These are phyloP conservation scores for Zymoseptoria tritici DNA, from an alignment of 2,329 filamentous ascomycete genomes.

Conservation along the genomic window DNA sequence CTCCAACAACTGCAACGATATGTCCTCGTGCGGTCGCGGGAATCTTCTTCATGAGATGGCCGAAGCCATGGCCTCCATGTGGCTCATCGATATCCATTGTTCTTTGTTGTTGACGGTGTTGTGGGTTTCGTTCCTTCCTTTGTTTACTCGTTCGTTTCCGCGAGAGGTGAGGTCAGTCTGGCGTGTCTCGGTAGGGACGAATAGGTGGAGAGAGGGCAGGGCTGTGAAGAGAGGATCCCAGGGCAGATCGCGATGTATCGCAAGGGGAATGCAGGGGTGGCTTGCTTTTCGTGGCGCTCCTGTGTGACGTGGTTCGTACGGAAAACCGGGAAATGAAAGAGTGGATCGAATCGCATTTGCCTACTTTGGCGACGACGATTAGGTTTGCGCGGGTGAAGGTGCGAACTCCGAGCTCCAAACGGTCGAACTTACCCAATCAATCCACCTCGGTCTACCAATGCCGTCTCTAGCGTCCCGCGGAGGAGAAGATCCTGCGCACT, in stretches of 20 bases:
- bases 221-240: background rate
- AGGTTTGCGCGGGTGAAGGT: background rate
- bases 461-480: background rate
- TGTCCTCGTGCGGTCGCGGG: constrained; percentile 24
- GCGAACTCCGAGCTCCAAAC: background rate
- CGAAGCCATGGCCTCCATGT: constrained; percentile 22
- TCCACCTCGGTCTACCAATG: background rate
- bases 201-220: background rate
- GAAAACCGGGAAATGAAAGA: background rate
- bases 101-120: constrained; percentile 22
- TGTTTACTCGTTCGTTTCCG: background rate
- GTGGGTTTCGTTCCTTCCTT: background rate
- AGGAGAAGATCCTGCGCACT: background rate
- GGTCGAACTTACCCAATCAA: background rate
- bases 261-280: background rate
- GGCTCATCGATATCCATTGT: constrained; percentile 10
- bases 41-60: constrained; percentile 18
- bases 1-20: constrained; percentile 21
- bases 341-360: background rate
- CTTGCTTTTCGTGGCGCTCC: background rate
- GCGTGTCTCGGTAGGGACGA: background rate
- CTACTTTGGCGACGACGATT: background rate
- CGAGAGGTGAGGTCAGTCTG: background rate
- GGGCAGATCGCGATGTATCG: background rate
- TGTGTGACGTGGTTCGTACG: background rate